Evolutionary conservation across 179 eudicot species (phyloP), one percentile per base, ranked within the genome.

Genomic region (Spinacia oleracea): DNA sequence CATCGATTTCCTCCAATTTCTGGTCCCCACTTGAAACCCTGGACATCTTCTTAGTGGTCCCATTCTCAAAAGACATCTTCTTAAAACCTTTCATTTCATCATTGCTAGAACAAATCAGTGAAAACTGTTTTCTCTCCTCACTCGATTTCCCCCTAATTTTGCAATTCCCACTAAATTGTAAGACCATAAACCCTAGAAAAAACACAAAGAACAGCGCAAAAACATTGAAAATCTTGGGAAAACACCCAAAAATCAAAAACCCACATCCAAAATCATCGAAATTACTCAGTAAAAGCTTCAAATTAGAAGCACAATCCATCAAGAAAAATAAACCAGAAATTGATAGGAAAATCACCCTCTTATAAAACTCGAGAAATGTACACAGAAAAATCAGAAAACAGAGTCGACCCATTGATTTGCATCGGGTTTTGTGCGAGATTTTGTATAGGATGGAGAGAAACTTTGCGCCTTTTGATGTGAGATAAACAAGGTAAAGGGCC

Each of bases 221-320:
- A 51, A 85, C 55, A 72, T 86, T 73, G 38, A 72, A 79, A 35
- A 88, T 3, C 59, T 73, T 84, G 9, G 80, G 62, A 72, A 89
- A 85, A 78, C 87, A 84, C 69, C 86, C 89, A 63, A 83, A 88
- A 6, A 85, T 29, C n/a, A 87, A 76, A 80, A 85, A 74, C 78
- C 93, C 92, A 88, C 78, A 86, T 68, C 90, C 91, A 32, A 87
- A 86, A 81, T 90, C 91, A 71, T 60, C 72, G 46, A 75, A 77
- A 5, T 85, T 81, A 27, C 59, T 74, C 80, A 85, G n/a, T 10
- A 86, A 82, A 83, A 58, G 58, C 82, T 80, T 89, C 82, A 92
- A 79, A 81, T 79, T 80, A 18, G 89, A 70, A 60, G 76, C 85
- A 81, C 86, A 87, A 31, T 87, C 90, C 98, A 90, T 90, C 6